A percentile compares a stretch with the other conserved stretches of the same genome.
These are phyloP conservation scores for Paraphaeosphaeria sporulosa DNA, from an alignment of 2,329 filamentous ascomycete species.

Conservation along the genomic window DNA sequence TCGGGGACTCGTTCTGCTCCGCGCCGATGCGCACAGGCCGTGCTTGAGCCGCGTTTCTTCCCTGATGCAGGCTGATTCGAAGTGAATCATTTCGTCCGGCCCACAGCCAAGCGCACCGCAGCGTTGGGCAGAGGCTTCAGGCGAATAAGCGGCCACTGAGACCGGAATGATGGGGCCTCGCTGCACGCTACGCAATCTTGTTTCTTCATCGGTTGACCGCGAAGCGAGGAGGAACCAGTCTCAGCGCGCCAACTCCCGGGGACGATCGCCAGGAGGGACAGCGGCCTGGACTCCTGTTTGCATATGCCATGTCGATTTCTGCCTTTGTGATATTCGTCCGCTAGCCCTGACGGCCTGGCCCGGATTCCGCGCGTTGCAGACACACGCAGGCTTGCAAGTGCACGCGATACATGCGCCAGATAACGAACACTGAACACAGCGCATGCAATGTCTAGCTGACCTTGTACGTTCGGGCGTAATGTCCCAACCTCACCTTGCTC, in stretches of 20 bases:
- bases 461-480: not conserved
- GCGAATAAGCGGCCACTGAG: not conserved
- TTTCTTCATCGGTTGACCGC: not conserved
- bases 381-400: no score
- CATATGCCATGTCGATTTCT: no score
- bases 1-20: conserved; percentile 7
- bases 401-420: no score
- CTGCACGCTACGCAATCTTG: not conserved
- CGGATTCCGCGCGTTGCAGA: no score
- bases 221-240: not conserved
- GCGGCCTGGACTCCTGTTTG: not conserved
- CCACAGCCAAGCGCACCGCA: not conserved
- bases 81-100: conserved; percentile 12
- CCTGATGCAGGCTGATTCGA: not conserved
- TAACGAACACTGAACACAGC: not conserved
- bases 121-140: not conserved
- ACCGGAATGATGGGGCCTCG: not conserved
- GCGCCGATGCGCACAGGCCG: conserved; percentile 1
- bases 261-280: not conserved
- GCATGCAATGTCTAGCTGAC: not conserved
- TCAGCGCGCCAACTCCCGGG: not conserved
- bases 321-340: not conserved
- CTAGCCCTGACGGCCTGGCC: not conserved
- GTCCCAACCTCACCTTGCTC: not conserved
- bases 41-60: not conserved